phyloP scores from a whole-genome alignment of 2,329 filamentous ascomycete genomes.

The Scedosporium aurantiacum region DNA sequence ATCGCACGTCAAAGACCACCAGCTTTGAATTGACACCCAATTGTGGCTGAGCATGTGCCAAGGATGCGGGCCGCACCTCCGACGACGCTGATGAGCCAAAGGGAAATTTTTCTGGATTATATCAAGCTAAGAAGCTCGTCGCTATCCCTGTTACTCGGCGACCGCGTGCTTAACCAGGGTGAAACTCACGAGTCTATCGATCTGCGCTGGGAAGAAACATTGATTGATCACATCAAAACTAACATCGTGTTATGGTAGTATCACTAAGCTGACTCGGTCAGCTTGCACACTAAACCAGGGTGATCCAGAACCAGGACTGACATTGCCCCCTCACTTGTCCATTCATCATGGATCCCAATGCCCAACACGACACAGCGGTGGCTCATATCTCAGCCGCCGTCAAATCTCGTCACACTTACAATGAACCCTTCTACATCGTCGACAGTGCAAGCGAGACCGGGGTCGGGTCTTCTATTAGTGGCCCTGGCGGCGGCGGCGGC shows the following conservation, averaged over 20 bases:
- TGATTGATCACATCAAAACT: no score
- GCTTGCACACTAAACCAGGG: neutral
- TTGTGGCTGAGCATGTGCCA: neutral
- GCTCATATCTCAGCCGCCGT: conserved; percentile 29
- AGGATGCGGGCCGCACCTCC: neutral
- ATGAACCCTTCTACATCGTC: conserved; percentile 58
- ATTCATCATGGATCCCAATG: neutral
- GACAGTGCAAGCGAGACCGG: conserved; percentile 72
- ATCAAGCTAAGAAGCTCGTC: neutral
- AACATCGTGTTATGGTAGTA: no score
- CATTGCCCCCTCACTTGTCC: neutral
- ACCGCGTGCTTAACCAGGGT: neutral
- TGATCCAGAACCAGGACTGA: no score
- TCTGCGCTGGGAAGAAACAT: no score
- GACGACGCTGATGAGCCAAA: neutral
- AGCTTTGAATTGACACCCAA: neutral
- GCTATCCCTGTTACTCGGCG: neutral
- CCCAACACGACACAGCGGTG: conserved; percentile 33
- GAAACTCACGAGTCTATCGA: no score
- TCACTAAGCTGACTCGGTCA: neutral
- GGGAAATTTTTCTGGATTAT: neutral
- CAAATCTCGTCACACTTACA: conserved; percentile 28
- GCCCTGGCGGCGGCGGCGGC: conserved; percentile 30
- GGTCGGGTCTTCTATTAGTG: conserved; percentile 39
- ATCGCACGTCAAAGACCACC: no score